These are phyloP conservation scores for Naganishia albida DNA, from an alignment of 1,284 basidiomycete genomes.

Conservation along the genomic window DNA sequence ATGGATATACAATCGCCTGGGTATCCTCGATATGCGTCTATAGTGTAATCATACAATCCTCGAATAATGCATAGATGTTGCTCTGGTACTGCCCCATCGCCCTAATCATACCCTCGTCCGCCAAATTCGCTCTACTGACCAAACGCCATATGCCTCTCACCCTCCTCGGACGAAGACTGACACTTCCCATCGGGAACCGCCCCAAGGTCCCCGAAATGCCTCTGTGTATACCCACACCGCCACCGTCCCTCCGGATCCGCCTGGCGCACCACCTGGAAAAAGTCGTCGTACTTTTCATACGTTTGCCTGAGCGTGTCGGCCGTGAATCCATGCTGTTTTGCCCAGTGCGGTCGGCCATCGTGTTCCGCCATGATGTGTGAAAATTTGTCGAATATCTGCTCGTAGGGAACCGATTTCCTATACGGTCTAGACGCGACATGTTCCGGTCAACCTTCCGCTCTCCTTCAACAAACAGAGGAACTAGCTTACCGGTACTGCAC, in stretches of 20 bases:
- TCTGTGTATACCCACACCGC: slow-evolving; percentile 58
- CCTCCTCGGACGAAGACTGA: slow-evolving; percentile 9
- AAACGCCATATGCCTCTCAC: slow-evolving; percentile 11
- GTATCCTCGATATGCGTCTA: background rate
- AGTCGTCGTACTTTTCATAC: slow-evolving; percentile 85
- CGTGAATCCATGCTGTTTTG: slow-evolving; percentile 80
- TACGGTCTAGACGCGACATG: slow-evolving; percentile 69
- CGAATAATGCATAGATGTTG: background rate
- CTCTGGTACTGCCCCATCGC: background rate
- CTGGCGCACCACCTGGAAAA: slow-evolving; percentile 66
- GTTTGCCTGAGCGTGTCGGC: slow-evolving; percentile 67
- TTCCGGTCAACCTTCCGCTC: background rate
- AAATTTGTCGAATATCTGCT: slow-evolving; percentile 75
- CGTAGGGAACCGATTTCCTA: slow-evolving; percentile 82
- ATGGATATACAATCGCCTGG: no score
- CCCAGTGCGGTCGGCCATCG: slow-evolving; percentile 93
- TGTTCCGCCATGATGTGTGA: slow-evolving; percentile 72
- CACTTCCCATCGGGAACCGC: slow-evolving; percentile 12
- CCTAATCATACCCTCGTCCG: background rate
- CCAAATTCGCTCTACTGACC: background rate
- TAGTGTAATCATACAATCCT: slow-evolving; percentile 5
- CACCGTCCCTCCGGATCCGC: slow-evolving; percentile 82
- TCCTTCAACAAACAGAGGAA: background rate
- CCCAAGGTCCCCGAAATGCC: slow-evolving; percentile 54
- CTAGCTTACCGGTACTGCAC: slow-evolving; percentile 84